Conservation (phyloP, 805 yeast genomes). For the Starmera amethionina region DNA sequence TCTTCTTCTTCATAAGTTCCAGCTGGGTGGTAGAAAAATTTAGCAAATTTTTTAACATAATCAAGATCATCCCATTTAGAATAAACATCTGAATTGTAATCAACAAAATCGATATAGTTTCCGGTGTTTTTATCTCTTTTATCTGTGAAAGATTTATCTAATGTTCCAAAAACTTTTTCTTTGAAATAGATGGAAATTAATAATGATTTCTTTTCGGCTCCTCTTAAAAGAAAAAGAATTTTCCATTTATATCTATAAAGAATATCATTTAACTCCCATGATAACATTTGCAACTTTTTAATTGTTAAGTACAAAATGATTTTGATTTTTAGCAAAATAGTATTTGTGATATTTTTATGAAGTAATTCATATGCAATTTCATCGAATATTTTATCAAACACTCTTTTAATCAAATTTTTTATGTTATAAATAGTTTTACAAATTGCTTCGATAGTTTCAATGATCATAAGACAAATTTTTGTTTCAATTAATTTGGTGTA, state of each 20-base stretch:
- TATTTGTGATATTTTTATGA: conserved; percentile 5
- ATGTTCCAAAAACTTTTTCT: conserved; percentile 7
- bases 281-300: conserved; percentile 9
- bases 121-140: conserved; percentile 3
- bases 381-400: conserved; percentile 3
- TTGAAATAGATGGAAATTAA: conserved; percentile 8
- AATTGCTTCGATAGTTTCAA: conserved; percentile 6
- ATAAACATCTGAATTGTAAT: conserved; percentile 5
- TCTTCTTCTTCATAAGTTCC: conserved; percentile 3
- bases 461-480: conserved; percentile 6
- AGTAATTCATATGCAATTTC: conserved; percentile 6
- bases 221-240: conserved; percentile 7
- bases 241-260: conserved; percentile 16
- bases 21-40: conserved; percentile 4
- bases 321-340: neutral
- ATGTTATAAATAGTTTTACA: conserved; percentile 4
- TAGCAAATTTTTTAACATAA: conserved; percentile 10
- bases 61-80: conserved; percentile 10
- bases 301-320: conserved; percentile 6
- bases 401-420: conserved; percentile 6
- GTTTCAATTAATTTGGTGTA: conserved; percentile 9
- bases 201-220: conserved; percentile 6
- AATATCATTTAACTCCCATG: conserved; percentile 13
- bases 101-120: conserved; percentile 1
- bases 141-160: conserved; percentile 5